phyloP scores from a whole-genome alignment of 2,329 filamentous ascomycete species.

The Scedosporium apiospermum region DNA sequence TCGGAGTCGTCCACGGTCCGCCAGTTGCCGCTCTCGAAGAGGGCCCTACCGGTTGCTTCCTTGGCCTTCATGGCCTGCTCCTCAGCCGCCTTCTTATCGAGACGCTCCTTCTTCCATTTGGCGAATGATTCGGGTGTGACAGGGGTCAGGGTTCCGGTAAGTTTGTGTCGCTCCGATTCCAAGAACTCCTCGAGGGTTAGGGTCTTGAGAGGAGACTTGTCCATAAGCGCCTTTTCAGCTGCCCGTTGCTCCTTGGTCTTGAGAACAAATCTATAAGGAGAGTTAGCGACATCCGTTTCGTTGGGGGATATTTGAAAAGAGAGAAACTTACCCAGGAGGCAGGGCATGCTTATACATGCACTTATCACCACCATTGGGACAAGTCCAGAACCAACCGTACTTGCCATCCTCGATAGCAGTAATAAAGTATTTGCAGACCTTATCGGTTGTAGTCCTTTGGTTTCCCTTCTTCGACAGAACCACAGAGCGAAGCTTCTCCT shows the following conservation, averaged over 20 bases:
- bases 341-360: constrained; percentile 98
- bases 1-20: constrained; percentile 55
- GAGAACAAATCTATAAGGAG: constrained; percentile 64
- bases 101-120: constrained; percentile 91
- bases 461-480: constrained; percentile 96
- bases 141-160: constrained; percentile 83
- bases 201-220: constrained; percentile 91
- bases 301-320: too few species aligned
- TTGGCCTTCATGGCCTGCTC: constrained; percentile 83
- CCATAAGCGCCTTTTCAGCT: constrained; percentile 88
- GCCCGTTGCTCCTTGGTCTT: constrained; percentile 97
- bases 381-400: constrained; percentile 99
- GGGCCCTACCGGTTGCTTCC: constrained; percentile 86
- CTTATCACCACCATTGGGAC: constrained; percentile 91
- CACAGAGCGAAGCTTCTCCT: constrained; percentile 85
- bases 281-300: constrained; percentile 21
- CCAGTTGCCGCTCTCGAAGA: constrained; percentile 98
- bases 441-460: constrained; percentile 88
- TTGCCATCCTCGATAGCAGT: constrained; percentile 96
- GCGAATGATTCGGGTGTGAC: constrained; percentile 89
- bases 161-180: constrained; percentile 90
- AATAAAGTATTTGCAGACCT: constrained; percentile 98
- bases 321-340: constrained; percentile 85
- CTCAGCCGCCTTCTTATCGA: constrained; percentile 94
- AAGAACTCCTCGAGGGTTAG: constrained; percentile 95